phyloP scores from a whole-genome alignment of 306 rosid species.

The Albizia julibrissin region DNA sequence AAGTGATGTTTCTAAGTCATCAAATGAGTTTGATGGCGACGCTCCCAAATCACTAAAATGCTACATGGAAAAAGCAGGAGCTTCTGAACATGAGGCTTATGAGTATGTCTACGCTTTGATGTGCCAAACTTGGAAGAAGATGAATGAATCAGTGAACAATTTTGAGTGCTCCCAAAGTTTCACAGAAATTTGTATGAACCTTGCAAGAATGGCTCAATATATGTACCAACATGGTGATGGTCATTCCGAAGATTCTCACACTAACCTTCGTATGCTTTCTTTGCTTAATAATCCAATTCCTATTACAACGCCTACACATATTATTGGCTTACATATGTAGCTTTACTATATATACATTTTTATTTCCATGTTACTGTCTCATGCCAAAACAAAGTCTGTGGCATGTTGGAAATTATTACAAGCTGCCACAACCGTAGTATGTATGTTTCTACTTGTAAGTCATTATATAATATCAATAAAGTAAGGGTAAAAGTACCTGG shows the following conservation, averaged over 20 bases:
- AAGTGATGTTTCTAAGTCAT: background rate
- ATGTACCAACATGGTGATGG: background rate
- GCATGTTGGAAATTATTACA: no score
- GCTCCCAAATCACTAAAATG: background rate
- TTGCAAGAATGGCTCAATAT: background rate
- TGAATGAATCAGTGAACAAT: background rate
- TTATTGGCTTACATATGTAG: no score
- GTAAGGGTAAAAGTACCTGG: no score
- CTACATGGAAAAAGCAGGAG: background rate
- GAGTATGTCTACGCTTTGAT: background rate
- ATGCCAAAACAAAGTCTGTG: no score
- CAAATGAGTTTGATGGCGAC: background rate
- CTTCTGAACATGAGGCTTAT: background rate
- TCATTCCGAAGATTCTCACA: background rate
- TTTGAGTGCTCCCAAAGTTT: background rate
- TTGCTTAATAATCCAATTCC: background rate
- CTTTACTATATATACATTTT: no score
- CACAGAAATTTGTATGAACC: background rate
- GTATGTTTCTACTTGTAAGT: no score
- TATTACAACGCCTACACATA: background rate
- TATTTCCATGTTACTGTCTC: no score
- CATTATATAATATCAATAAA: no score
- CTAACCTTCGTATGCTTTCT: background rate
- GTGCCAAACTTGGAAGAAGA: background rate
- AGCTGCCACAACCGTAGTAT: no score